Base-by-base conservation (phyloP, 495 filamentous ascomycete genomes). In the Aspergillus bertholletiae region DNA sequence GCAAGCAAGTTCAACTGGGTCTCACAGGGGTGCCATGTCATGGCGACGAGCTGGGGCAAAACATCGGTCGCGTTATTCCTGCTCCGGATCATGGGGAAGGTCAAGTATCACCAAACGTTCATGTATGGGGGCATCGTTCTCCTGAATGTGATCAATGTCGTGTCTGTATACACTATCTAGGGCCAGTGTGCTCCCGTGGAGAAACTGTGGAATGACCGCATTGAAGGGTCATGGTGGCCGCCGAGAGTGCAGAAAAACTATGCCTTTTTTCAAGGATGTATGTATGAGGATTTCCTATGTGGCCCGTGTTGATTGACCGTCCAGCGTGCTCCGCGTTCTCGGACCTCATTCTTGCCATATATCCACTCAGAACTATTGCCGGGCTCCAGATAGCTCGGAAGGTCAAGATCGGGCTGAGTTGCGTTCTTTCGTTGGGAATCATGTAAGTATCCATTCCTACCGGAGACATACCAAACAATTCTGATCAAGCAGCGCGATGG, bases 31-130 rank as follows among this genome's bases (percentile, higher is more conserved):
- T 58, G 53, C 28, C 56, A 58, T 40, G 56, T 58, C 26, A 58
- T 58, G 56, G 37, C 45, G 27, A 58, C 50, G 0, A 58, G 54
- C 34, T 58, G 56, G 56, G 56, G 56, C 9, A 58, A 58, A 24
- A 50, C 54, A 2, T 58, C 56, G 1, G 56, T 58, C 2, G 56
- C 50, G 13, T 8, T 58, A 22, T 58, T 58, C 28, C 22, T 58
- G n/a, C 28, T 58, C 5, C 50, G 56, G 3, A 58, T 58, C 39
- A 58, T 58, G 12, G 44, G 45, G 1, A 41, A 46, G 21, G 51
- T 41, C 1, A 58, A 58, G 50, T 27, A 46, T 21, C 50, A 58
- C 34, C 48, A 53, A 24, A 17, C 8, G 7, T 37, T 17, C 2
- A 53, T 58, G 35, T 58, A 50, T 17, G 51, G 27, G 13, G 46